phyloP scores from a whole-genome alignment of 257 asterid species.

The Asclepias syriaca region DNA sequence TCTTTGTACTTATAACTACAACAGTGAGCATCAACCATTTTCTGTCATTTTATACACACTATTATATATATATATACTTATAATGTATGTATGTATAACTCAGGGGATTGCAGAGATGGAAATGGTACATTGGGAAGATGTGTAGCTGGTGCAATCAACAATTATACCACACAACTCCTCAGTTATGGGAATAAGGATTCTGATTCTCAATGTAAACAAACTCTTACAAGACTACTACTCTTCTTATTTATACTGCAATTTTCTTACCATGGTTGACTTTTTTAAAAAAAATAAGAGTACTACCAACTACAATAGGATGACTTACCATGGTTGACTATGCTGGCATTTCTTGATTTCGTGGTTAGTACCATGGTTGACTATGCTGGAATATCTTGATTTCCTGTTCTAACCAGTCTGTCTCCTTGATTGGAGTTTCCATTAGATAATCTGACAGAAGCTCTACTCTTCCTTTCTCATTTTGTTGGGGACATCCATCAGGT shows the following conservation, averaged over 20 bases:
- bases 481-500: constrained; percentile 94
- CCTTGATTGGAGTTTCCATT: constrained; percentile 16
- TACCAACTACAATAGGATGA: too few species aligned
- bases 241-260: neutral
- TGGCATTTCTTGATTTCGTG: neutral
- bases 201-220: constrained; percentile 42
- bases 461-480: constrained; percentile 76
- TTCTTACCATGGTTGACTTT: neutral
- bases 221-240: neutral
- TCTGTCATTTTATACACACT: neutral
- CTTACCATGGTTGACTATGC: too few species aligned
- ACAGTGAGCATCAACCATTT: constrained; percentile 38
- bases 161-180: constrained; percentile 75
- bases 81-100: constrained; percentile 7
- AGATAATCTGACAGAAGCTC: constrained; percentile 84
- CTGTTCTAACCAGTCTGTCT: neutral
- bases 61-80: neutral
- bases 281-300: too few species aligned
- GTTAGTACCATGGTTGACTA: too few species aligned
- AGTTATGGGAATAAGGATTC: constrained; percentile 27
- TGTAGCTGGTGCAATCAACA: constrained; percentile 90
- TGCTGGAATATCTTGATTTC: neutral
- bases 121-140: constrained; percentile 64
- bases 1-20: constrained; percentile 63
- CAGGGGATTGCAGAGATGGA: constrained; percentile 88